Conservation (phyloP, 345 rosid genomes). For the Durio zibethinus region DNA sequence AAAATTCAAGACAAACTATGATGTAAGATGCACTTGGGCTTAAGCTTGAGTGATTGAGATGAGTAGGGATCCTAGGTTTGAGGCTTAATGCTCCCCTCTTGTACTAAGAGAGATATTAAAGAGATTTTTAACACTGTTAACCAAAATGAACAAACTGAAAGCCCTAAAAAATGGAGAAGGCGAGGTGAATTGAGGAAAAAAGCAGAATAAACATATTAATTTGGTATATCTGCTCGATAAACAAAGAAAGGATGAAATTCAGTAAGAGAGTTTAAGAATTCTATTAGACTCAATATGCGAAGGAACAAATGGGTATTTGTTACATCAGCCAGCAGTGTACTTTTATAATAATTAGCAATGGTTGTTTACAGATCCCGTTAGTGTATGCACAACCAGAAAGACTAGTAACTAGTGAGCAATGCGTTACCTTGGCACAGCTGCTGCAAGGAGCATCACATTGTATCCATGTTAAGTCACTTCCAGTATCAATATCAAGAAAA, state of each 20-base stretch:
- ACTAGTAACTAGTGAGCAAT: neutral
- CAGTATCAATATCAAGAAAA: constrained; percentile 87
- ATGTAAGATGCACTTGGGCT: neutral
- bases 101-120: neutral
- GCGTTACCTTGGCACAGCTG: constrained; percentile 84
- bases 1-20: neutral
- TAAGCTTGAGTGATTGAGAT: neutral
- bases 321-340: neutral
- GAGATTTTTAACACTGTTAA: neutral
- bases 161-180: neutral
- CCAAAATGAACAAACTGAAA: neutral
- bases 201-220: neutral
- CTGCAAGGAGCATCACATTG: constrained; percentile 95
- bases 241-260: neutral
- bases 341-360: neutral
- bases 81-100: neutral
- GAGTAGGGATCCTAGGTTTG: neutral
- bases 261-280: neutral
- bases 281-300: neutral
- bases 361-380: neutral
- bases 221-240: neutral
- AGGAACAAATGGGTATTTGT: neutral
- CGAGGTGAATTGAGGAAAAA: neutral
- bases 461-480: constrained; percentile 94
- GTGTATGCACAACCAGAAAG: neutral